These are phyloP conservation scores for Tillandsia fasciculata DNA, from an alignment of 176 grass and related monocot species.

Conservation along the genomic window DNA sequence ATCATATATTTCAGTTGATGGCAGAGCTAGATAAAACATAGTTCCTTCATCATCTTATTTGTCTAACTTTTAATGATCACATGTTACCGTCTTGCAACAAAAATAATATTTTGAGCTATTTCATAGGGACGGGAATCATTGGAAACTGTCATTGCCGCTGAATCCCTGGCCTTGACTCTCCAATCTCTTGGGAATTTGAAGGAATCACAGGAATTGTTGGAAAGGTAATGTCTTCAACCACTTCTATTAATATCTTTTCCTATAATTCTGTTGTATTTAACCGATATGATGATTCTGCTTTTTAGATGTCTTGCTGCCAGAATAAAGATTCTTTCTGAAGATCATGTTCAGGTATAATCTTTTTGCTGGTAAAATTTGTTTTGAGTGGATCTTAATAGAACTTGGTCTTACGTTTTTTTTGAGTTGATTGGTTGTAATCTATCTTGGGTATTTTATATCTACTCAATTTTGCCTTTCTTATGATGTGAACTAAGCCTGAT, in stretches of 20 bases:
- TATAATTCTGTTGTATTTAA: constrained; percentile 1
- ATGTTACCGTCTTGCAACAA: background rate
- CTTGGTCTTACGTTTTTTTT: background rate
- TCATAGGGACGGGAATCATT: constrained; percentile 85
- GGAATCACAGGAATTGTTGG: constrained; percentile 78
- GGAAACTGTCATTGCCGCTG: constrained; percentile 48
- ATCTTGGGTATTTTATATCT: background rate
- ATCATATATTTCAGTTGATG: constrained; percentile 3
- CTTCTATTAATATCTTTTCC: constrained; percentile 11
- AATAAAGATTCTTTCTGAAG: constrained; percentile 53
- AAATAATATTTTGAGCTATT: constrained; percentile 15
- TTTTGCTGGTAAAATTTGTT: constrained; percentile 2
- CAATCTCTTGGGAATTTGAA: constrained; percentile 43
- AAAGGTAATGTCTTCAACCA: constrained; percentile 40
- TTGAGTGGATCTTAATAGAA: background rate
- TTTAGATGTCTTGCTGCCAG: constrained; percentile 58
- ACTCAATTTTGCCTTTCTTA: background rate
- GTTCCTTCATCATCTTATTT: constrained; percentile 6
- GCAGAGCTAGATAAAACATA: background rate
- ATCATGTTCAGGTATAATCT: constrained; percentile 54
- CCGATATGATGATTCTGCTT: constrained; percentile 27
- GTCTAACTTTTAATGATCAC: background rate
- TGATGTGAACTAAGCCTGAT: background rate
- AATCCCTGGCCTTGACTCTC: constrained; percentile 52
- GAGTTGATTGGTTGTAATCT: background rate